Conservation (phyloP, 768 basidiomycete species). For the Phanerodontia chrysosporium region DNA sequence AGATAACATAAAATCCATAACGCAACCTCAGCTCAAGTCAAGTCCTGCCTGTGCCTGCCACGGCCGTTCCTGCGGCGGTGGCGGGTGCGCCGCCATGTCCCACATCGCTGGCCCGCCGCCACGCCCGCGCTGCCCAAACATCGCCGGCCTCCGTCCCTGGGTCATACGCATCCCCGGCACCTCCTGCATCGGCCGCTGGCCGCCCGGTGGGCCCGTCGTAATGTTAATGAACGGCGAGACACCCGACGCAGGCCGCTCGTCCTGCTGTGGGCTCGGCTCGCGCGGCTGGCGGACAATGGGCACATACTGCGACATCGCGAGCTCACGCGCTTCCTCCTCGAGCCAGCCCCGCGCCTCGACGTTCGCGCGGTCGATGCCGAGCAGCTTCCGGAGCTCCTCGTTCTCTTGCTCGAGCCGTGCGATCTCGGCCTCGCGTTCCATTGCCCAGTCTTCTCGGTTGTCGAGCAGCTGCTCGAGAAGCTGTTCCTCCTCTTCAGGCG, state of each 20-base stretch:
- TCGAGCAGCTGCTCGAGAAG: conserved; percentile 38
- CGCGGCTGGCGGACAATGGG: conserved; percentile 2
- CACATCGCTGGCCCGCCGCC: conserved; percentile 28
- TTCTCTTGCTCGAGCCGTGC: conserved; percentile 81
- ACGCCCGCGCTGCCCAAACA: conserved; percentile 49
- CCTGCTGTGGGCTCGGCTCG: conserved; percentile 5
- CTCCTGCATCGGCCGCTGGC: neutral
- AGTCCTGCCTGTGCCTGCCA: conserved; percentile 31
- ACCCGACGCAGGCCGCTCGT: neutral
- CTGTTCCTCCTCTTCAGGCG: conserved; percentile 38
- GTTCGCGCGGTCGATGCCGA: conserved; percentile 66
- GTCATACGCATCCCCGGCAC: conserved; percentile 38
- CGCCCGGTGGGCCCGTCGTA: neutral
- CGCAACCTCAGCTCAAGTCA: conserved; percentile 14
- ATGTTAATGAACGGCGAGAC: conserved; percentile 7
- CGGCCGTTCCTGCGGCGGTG: conserved; percentile 36
- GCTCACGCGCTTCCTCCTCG: conserved; percentile 41
- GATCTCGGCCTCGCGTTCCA: conserved; percentile 87
- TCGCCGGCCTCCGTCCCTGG: conserved; percentile 47
- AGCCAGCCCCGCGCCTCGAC: conserved; percentile 50
- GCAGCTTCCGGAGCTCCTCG: conserved; percentile 61
- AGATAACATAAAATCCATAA: neutral
- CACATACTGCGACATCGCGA: conserved; percentile 12
- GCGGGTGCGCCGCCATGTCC: conserved; percentile 29
- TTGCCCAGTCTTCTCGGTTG: conserved; percentile 72